A percentile compares a stretch with the other conserved stretches of the same genome.
Evolutionary conservation across 441 rosid genomes (phyloP).

Genomic region (Bruguiera hainesii): DNA sequence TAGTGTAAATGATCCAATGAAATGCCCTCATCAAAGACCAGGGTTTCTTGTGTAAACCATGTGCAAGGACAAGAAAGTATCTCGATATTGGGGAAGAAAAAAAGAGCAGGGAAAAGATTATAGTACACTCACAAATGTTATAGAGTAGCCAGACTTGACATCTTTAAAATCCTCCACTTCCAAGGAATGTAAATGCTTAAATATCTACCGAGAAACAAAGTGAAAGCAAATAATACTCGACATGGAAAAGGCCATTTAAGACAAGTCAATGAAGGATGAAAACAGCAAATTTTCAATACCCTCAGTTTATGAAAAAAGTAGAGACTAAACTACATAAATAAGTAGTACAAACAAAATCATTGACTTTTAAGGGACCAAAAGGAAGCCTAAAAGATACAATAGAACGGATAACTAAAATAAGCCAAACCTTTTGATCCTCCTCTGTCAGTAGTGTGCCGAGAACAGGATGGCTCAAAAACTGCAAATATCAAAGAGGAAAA

Average conservation of each 20-base stretch:
- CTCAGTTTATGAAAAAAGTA: not conserved
- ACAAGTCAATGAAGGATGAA: not conserved
- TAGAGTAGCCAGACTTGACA: slow-evolving; percentile 89
- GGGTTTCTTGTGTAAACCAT: not conserved
- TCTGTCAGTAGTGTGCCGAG: slow-evolving; percentile 73
- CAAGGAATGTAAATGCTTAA: slow-evolving; percentile 62
- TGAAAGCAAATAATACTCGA: not conserved
- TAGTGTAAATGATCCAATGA: not conserved
- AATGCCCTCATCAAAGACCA: not conserved
- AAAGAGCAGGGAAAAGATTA: not conserved
- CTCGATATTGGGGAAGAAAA: not conserved
- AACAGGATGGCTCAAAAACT: slow-evolving; percentile 94
- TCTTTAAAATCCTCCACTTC: slow-evolving; percentile 97
- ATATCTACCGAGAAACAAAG: slow-evolving; percentile 44
- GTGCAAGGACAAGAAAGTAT: not conserved
- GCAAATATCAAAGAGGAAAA: slow-evolving; percentile 21
- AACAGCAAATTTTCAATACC: not conserved
- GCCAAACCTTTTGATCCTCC: slow-evolving; percentile 87
- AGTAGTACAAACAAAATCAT: no score
- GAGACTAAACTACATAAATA: no score
- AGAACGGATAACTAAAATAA: not conserved
- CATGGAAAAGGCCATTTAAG: not conserved
- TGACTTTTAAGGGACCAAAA: no score
- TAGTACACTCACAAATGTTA: slow-evolving; percentile 68
- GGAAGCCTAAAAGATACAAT: no score